Evolutionary conservation across 2,329 filamentous ascomycete species (phyloP).

Genomic region (Fusarium proliferatum): DNA sequence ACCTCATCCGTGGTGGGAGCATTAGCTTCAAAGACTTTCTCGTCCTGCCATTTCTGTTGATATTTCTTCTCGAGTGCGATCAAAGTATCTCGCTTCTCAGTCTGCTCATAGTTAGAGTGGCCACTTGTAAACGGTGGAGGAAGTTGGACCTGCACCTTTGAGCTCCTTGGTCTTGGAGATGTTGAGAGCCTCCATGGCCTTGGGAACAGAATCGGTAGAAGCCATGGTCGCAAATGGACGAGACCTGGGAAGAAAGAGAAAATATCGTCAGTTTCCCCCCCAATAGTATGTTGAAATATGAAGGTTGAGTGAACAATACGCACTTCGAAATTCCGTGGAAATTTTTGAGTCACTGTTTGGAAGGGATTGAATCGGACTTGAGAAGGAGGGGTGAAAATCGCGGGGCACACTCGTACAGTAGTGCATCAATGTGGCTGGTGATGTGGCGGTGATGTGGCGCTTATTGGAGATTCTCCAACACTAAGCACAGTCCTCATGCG

Average conservation of each 20-base stretch:
- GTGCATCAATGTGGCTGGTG: conserved; percentile 35
- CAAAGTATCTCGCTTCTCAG: conserved; percentile 86
- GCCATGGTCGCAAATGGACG: conserved; percentile 56
- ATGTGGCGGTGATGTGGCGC: conserved; percentile 45
- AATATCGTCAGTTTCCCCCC: conserved; percentile 8
- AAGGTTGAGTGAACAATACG: conserved; percentile 5
- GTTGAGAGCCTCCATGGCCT: conserved; percentile 63
- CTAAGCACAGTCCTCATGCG: conserved; percentile 13
- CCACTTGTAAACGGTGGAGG: background rate
- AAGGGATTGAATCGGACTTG: conserved; percentile 33
- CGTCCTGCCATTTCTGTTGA: conserved; percentile 71
- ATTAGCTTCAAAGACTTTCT: conserved; percentile 81
- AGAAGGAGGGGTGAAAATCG: conserved; percentile 53
- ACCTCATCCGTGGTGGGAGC: conserved; percentile 84
- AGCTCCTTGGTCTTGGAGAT: conserved; percentile 71
- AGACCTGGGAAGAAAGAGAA: conserved; percentile 24
- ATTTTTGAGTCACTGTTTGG: conserved; percentile 49
- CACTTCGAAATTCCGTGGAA: conserved; percentile 43
- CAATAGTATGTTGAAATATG: background rate
- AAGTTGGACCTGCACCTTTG: conserved; percentile 60
- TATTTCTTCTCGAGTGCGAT: conserved; percentile 91
- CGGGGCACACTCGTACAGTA: conserved; percentile 46
- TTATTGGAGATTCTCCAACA: conserved; percentile 24
- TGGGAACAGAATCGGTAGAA: conserved; percentile 52
- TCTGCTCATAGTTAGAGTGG: conserved; percentile 60